A percentile compares a stretch with the other conserved stretches of the same genome.
Conservation (phyloP, 352 stramenopile genomes). For the Globisporangium emineosum region DNA sequence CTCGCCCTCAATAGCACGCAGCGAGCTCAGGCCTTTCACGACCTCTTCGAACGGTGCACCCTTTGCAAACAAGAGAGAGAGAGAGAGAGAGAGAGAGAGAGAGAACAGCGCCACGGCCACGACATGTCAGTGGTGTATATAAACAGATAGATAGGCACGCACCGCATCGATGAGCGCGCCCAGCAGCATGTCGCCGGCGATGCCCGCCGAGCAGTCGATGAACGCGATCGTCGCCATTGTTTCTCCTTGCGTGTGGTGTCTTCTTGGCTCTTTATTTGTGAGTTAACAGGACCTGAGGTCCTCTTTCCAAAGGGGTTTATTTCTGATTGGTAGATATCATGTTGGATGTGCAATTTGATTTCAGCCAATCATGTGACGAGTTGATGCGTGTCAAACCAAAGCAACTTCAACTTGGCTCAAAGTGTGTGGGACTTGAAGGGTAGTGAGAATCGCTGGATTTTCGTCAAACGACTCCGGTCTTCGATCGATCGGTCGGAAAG, state of each 20-base stretch:
- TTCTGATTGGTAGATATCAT: background rate
- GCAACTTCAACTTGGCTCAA: background rate
- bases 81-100: background rate
- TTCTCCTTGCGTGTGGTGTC: too few species aligned
- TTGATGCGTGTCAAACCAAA: background rate
- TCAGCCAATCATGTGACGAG: background rate
- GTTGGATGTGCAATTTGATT: background rate
- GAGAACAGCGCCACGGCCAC: conserved; percentile 1
- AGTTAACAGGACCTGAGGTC: too few species aligned
- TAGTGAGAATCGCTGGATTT: background rate
- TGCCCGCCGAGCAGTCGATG: conserved; percentile 89
- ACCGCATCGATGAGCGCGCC: conserved; percentile 87
- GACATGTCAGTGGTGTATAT: background rate
- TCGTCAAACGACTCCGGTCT: too few species aligned
- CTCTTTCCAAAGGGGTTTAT: too few species aligned
- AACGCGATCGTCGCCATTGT: conserved; percentile 56
- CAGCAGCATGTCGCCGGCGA: conserved; percentile 91
- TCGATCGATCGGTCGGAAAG: too few species aligned
- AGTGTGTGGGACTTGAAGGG: too few species aligned
- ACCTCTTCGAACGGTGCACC: conserved; percentile 59
- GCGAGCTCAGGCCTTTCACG: conserved; percentile 49
- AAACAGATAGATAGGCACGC: conserved; percentile 15
- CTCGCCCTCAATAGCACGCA: conserved; percentile 75
- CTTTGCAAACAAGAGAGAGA: conserved; percentile 22
- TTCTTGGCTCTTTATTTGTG: background rate